Evolutionary conservation across 164 flowering plant species (phyloP), one percentile per base, ranked within the genome.

Genomic region (Paratinospora sagittata): DNA sequence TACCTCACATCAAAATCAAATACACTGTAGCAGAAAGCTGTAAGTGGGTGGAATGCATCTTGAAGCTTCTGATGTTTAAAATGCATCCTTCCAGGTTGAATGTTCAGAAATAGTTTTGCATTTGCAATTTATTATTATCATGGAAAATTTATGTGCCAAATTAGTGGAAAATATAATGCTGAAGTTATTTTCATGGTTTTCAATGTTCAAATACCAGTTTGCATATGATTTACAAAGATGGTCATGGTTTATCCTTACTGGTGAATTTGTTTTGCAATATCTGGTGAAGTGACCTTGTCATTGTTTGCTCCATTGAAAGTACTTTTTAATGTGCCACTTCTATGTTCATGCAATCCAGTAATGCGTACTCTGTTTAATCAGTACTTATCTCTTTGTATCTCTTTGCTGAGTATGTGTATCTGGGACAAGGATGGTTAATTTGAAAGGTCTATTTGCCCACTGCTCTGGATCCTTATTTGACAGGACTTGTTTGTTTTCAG

Each of bases 401-500:
- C 10, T 37, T 45, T 30, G 11, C 24, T 41, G 11, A 33, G 10
- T 7, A 68, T 27, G 27, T 47, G 17, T n/a, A 61, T 62, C 63
- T 12, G 2, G 37, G 19, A 64, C 45, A 41, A 11, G 45, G 45
- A 3, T 41, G 45, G 45, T 41, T 41, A 41, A 11, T 41, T 41
- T 41, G 45, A 41, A 8, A 3, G 11, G 1, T 41, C 3, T 13
- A n/a, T 30, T 33, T 63, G 11, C 8, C 41, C 11, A 19, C n/a
- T 0, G 4, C 23, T 61, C 72, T 24, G 49, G 66, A 23, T 7
- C 62, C 34, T 27, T 27, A 52, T 12, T 66, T 37, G 27, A 26
- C 27, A 72, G 24, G 67, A 12, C 8, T 34, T 68, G 45, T 57
- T 71, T 27, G 8, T n/a, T 72, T 83, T 75, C 87, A 85, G 90